Evolutionary conservation across 257 asterid species (phyloP), one percentile per base, ranked within the genome.

Genomic region (Capsicum pubescens): DNA sequence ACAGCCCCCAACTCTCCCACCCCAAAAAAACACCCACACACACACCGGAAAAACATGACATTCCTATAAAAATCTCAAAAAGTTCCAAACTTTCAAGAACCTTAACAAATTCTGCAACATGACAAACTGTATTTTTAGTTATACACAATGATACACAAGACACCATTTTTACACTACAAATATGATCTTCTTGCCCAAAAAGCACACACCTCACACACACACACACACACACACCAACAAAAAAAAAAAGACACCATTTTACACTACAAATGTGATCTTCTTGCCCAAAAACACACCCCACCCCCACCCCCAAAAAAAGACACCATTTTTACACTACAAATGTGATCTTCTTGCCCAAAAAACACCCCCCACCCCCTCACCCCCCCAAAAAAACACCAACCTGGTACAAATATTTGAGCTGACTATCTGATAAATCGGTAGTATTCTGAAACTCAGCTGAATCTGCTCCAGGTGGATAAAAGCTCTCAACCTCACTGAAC

Each of bases 401-500:
- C 94, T 92, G 94, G 83, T 91, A 95, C 32, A 92, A 82, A 32
- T 91, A 88, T 87, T 91, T 90, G 76, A 95, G 92, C 88, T 89
- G 88, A 87, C 87, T 81, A 78, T 96, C 92, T 74, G 91, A 84
- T 83, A 90, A 86, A 17, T 84, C 79, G 72, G 98, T 87, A 8
- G 63, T 63, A 82, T 92, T 90, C 64, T 86, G 87, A 63, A 80
- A 84, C 52, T 84, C 87, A 84, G 74, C 16, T 19, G 94, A 83
- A 90, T 87, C 89, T 81, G 83, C 88, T 76, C 81, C 93, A 15
- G 95, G 97, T 12, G 91, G 93, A 84, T 86, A 91, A 85, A 88
- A 92, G 87, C 97, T 91, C 95, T 92, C 98, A 44, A 91, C 85
- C 16, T 98, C 98, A 87, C 98, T 95, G 82, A 39, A 83, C 44